Evolutionary conservation across 2,329 filamentous ascomycete species (phyloP), one percentile per base, ranked within the genome.

Genomic region (Claviceps citrina): DNA sequence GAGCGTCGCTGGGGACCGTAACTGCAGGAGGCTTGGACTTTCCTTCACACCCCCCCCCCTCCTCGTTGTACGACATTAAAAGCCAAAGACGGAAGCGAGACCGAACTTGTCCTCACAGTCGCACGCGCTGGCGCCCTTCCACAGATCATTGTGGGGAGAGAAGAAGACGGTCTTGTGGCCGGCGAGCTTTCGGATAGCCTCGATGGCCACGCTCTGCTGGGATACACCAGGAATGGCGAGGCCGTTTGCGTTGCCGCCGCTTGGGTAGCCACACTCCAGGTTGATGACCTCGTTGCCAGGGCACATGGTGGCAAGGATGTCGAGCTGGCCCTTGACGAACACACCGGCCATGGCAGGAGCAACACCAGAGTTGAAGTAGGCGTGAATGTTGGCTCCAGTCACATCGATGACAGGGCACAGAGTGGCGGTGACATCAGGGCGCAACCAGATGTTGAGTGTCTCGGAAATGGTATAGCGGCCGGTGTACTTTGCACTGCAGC

Each of bases 251-350:
- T 60, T 52, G 56, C 87, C 87, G 7, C 57, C 49, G 40, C 67
- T 77, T 48, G 89, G 89, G 86, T 87, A 96, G 54, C 89, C 89
- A 42, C 81, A 83, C 77, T 96, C 89, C 51, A 93, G 70, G 65
- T 89, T 84, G 68, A 84, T 76, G 49, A 78, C 79, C 28, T 73
- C 64, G 68, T 82, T 82, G 57, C 71, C 72, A 31, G 67, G 58
- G 74, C 89, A 96, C 51, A 84, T 65, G 34, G 60, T 58, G 57
- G 76, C 64, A 46, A 93, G 77, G 48, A 83, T 68, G 35, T 75
- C 65, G 48, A 94, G 73, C 71, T 94, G 78, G 51, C 68, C 56
- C 48, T 69, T 64, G 51, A 87, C 82, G 60, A 95, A 95, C 39
- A 66, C 58, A 57, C 89, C 89, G 41, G 87, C 86, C 38, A 71